These are phyloP conservation scores for Ramichloridium luteum DNA, from an alignment of 2,329 filamentous ascomycete genomes.

Conservation along the genomic window DNA sequence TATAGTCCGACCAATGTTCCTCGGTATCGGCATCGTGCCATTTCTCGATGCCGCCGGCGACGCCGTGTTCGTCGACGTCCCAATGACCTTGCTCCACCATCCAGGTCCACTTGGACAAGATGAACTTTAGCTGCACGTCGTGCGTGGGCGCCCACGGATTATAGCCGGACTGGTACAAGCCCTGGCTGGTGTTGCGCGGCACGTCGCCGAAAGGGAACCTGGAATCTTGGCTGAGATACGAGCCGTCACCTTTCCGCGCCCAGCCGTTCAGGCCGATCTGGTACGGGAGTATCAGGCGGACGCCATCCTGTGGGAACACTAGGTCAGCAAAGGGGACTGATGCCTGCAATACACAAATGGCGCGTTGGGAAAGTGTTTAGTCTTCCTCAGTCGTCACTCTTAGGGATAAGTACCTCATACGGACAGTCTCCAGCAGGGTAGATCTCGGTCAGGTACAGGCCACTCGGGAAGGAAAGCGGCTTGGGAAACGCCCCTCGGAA, in stretches of 20 bases:
- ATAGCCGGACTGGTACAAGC: background rate
- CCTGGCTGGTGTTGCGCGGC: no score
- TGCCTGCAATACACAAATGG: no score
- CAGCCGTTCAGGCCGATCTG: background rate
- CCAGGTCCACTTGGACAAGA: background rate
- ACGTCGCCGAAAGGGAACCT: no score
- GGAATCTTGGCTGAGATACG: no score
- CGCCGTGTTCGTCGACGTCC: background rate
- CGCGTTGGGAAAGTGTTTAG: no score
- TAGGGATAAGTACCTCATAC: no score
- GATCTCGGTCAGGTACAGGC: constrained; percentile 1
- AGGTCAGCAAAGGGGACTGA: no score
- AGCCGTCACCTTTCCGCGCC: background rate
- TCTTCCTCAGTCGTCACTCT: no score
- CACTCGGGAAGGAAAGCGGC: no score
- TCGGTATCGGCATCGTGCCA: background rate
- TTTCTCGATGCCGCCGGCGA: background rate
- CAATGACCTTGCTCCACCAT: background rate
- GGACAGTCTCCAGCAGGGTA: no score
- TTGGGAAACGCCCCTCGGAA: no score
- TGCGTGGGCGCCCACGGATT: background rate
- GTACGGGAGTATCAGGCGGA: background rate
- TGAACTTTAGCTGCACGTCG: background rate
- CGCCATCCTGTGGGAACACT: no score
- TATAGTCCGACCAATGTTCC: background rate